A percentile compares a stretch with the other conserved stretches of the same genome.
Evolutionary conservation across 345 rosid genomes (phyloP).

Genomic region (Mercurialis annua): DNA sequence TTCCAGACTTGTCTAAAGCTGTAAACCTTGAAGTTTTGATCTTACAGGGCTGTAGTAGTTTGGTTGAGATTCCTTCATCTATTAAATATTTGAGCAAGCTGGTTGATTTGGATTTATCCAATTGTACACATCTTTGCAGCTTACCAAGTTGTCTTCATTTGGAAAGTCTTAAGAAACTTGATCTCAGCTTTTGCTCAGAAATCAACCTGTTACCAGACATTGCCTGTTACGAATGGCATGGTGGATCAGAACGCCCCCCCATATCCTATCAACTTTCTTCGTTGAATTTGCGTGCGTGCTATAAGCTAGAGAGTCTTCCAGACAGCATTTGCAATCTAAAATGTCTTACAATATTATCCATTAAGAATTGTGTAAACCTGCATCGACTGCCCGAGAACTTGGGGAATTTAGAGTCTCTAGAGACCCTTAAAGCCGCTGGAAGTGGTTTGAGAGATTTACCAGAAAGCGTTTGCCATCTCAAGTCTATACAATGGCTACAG

Average conservation of each 20-base stretch:
- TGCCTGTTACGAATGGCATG: neutral
- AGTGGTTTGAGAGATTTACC: neutral
- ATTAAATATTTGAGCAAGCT: neutral
- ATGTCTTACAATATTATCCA: neutral
- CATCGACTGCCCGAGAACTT: neutral
- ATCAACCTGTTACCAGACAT: neutral
- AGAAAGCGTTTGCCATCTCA: neutral
- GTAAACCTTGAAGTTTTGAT: neutral
- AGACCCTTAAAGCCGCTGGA: neutral
- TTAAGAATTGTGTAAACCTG: neutral
- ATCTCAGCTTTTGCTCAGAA: neutral
- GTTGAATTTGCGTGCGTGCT: neutral
- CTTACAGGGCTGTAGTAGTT: neutral
- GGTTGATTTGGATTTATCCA: neutral
- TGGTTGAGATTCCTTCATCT: conserved; percentile 7
- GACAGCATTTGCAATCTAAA: neutral
- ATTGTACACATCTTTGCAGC: neutral
- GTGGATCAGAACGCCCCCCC: neutral
- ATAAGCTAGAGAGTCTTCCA: neutral
- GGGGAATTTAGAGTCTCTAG: neutral
- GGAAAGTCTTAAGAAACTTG: neutral
- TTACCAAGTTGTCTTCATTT: conserved; percentile 8
- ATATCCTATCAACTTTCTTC: neutral
- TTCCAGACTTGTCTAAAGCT: conserved; percentile 4
- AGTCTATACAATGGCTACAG: neutral